Evolutionary conservation across 2,329 filamentous ascomycete genomes (phyloP).

Genomic region (Claviceps sp.): DNA sequence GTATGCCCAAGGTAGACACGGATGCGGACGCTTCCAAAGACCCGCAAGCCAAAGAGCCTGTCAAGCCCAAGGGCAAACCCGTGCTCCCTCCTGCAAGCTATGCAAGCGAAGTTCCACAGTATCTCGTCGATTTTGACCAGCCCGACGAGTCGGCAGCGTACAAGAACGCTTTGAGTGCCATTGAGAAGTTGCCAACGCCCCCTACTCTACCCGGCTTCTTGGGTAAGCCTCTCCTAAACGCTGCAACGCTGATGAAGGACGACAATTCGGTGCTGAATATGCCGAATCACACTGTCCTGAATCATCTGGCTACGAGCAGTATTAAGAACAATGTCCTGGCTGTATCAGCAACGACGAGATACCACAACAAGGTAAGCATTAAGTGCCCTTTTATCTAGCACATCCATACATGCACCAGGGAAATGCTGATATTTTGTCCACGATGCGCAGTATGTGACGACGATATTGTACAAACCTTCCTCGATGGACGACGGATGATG

Average conservation of each 20-base stretch:
- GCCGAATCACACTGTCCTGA: conserved; percentile 93
- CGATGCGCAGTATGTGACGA: conserved; percentile 70
- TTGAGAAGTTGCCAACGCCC: conserved; percentile 68
- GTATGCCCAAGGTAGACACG: conserved; percentile 6
- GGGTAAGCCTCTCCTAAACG: conserved; percentile 88
- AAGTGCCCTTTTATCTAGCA: neutral
- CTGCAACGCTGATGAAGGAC: conserved; percentile 84
- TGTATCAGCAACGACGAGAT: conserved; percentile 92
- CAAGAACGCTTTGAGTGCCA: conserved; percentile 59
- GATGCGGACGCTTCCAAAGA: conserved; percentile 3
- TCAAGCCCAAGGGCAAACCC: conserved; percentile 38
- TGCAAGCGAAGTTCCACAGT: conserved; percentile 64
- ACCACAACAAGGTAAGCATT: conserved; percentile 70
- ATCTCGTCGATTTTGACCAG: conserved; percentile 76
- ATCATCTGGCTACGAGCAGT: conserved; percentile 92
- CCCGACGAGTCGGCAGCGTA: conserved; percentile 66
- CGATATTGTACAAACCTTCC: conserved; percentile 92
- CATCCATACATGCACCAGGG: neutral
- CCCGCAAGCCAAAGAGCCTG: conserved; percentile 25
- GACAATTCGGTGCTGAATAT: conserved; percentile 95
- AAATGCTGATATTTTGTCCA: neutral
- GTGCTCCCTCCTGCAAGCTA: conserved; percentile 48
- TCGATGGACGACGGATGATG: conserved; percentile 33
- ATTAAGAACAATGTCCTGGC: conserved; percentile 95
- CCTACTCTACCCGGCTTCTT: conserved; percentile 82